These are phyloP conservation scores for Lophiostoma macrostomum DNA, from an alignment of 495 filamentous ascomycete genomes.

Conservation along the genomic window DNA sequence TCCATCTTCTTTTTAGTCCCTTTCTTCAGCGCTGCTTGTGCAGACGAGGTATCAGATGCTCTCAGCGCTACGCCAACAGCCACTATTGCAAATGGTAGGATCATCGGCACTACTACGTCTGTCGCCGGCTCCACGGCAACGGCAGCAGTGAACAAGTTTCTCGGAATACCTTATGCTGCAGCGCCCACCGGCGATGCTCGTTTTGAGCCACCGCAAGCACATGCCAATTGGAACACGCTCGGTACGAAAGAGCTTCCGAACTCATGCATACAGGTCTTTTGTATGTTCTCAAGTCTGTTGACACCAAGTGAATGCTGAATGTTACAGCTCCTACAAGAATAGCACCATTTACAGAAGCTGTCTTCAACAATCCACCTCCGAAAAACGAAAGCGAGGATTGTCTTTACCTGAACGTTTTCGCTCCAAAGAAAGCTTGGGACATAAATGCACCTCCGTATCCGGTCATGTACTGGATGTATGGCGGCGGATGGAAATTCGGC, in stretches of 20 bases:
- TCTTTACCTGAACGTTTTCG: slow-evolving; percentile 43
- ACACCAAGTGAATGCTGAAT: slow-evolving; percentile 43
- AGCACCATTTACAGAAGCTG: slow-evolving; percentile 32
- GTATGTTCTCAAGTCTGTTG: slow-evolving; percentile 31
- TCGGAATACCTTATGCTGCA: slow-evolving; percentile 39
- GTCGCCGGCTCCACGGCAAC: slow-evolving; percentile 27
- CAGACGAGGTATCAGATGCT: too few species aligned
- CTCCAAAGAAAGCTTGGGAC: slow-evolving; percentile 38
- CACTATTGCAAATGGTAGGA: slow-evolving; percentile 26
- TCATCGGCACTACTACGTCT: slow-evolving; percentile 36
- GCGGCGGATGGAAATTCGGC: slow-evolving; percentile 25
- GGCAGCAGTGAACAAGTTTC: slow-evolving; percentile 35
- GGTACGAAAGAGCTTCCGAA: slow-evolving; percentile 37
- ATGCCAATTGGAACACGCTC: slow-evolving; percentile 23
- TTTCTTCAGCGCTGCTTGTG: too few species aligned
- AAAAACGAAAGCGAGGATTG: slow-evolving; percentile 44
- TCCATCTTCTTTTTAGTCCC: too few species aligned
- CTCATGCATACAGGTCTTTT: slow-evolving; percentile 44
- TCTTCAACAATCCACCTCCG: slow-evolving; percentile 37
- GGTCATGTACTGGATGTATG: slow-evolving; percentile 33
- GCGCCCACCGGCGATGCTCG: slow-evolving; percentile 33
- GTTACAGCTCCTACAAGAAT: slow-evolving; percentile 18
- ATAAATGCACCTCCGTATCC: slow-evolving; percentile 43
- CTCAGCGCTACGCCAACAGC: slow-evolving; percentile 30
- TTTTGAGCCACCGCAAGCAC: slow-evolving; percentile 38